Evolutionary conservation across 352 stramenopile genomes (phyloP), one percentile per base, ranked within the genome.

Genomic region (Phytophthora pistaciae): DNA sequence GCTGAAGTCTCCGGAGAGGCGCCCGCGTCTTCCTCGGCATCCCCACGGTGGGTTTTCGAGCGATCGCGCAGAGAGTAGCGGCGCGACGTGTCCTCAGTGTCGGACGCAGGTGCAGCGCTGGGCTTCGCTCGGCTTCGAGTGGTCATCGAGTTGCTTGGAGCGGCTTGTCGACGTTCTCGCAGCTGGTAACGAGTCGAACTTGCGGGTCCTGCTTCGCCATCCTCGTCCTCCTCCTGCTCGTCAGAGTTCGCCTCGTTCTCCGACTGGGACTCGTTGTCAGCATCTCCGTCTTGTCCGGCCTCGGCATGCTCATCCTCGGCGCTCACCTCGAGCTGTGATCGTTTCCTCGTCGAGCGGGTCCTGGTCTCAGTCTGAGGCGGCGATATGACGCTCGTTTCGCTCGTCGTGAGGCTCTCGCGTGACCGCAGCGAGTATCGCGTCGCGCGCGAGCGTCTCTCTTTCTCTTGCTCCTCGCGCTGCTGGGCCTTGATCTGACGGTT

Each of bases 51-150:
- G 10, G 84, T 81, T 74, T 94, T 95, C 0, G 84, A 86, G 10
- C 88, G 87, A 78, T 94, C 77, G 18, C 88, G 82, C 14, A 95
- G 74, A 7, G 81, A 89, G 66, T 95, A 95, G 18, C 88, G 85
- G 8, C 64, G 58, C 4, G 66, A 71, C 1, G 50, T 65, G 60
- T 70, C 62, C 25, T 73, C 65, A 5, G 29, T 42, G 60, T 74
- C 71, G 18, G 57, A 66, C 5, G 40, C 13, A 66, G 64, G 48
- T 23, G 69, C 66, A n/a, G 64, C 20, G 21, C 56, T 60, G 33
- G 48, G 61, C 23, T 60, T 71, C 20, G 75, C 63, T 61, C 72
- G 69, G 25, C 48, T 82, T 46, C 68, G 69, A 42, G 57, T 86
- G 18, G 57, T 61, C 44, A 71, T 72, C 23, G 49, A 68, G 25